Conservation (phyloP, 805 yeast genomes). For the Candida ponderosae region DNA sequence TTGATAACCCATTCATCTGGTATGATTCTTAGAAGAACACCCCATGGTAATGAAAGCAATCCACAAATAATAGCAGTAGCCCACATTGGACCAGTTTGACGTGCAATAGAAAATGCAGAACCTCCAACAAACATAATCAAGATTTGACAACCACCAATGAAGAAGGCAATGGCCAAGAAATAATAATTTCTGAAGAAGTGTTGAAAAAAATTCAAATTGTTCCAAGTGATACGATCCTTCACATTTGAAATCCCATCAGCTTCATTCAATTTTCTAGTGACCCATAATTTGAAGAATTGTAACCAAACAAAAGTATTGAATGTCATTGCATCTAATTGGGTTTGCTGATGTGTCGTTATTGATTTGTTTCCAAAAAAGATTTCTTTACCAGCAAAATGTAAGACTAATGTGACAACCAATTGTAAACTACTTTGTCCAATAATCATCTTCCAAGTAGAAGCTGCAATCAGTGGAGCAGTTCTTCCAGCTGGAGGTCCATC, state of each 20-base stretch:
- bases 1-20: slow-evolving; percentile 73
- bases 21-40: slow-evolving; percentile 62
- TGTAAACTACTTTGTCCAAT: slow-evolving; percentile 79
- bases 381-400: slow-evolving; percentile 70
- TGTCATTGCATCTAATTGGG: slow-evolving; percentile 73
- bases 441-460: slow-evolving; percentile 98
- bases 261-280: slow-evolving; percentile 85
- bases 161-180: slow-evolving; percentile 60
- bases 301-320: slow-evolving; percentile 97
- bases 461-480: slow-evolving; percentile 67
- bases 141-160: slow-evolving; percentile 81
- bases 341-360: slow-evolving; percentile 35
- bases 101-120: slow-evolving; percentile 77
- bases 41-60: slow-evolving; percentile 71
- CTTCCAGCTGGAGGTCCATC: slow-evolving; percentile 82
- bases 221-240: slow-evolving; percentile 48
- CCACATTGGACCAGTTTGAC: slow-evolving; percentile 86
- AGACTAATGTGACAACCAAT: slow-evolving; percentile 65
- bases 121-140: slow-evolving; percentile 97
- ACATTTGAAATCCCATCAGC: slow-evolving; percentile 59
- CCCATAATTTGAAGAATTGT: slow-evolving; percentile 90
- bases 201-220: slow-evolving; percentile 74
- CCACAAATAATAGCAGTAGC: slow-evolving; percentile 82
- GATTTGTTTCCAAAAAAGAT: slow-evolving; percentile 38
- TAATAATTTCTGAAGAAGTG: slow-evolving; percentile 79